A percentile compares a stretch with the other conserved stretches of the same genome.
Evolutionary conservation across 805 yeast genomes (phyloP).

Genomic region (Yarrowia keelungensis): DNA sequence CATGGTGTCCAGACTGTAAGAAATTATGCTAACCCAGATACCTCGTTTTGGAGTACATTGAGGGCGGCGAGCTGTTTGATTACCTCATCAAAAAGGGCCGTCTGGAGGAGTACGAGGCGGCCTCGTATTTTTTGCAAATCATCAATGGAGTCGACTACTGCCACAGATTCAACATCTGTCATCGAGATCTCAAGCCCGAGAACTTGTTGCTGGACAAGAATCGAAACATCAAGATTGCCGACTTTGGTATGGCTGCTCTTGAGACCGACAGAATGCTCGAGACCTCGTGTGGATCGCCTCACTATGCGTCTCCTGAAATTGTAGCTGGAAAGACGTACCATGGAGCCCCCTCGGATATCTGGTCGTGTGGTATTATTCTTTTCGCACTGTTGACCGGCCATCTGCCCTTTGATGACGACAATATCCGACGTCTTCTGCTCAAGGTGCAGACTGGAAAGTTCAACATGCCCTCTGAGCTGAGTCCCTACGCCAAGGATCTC

Average conservation of each 20-base stretch:
- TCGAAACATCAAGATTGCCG: slow-evolving; percentile 93
- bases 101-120: slow-evolving; percentile 87
- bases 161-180: slow-evolving; percentile 86
- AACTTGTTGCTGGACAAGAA: slow-evolving; percentile 79
- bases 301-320: slow-evolving; percentile 97
- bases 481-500: slow-evolving; percentile 85
- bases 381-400: slow-evolving; percentile 95
- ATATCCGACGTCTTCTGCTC: slow-evolving; percentile 80
- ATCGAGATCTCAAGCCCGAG: slow-evolving; percentile 86
- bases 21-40: slow-evolving; percentile 51
- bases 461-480: slow-evolving; percentile 79
- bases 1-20: too few species aligned
- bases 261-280: slow-evolving; percentile 85
- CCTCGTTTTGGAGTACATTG: slow-evolving; percentile 91
- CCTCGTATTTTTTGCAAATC: slow-evolving; percentile 86
- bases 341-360: slow-evolving; percentile 95
- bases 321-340: slow-evolving; percentile 95
- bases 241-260: slow-evolving; percentile 98
- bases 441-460: slow-evolving; percentile 92
- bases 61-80: slow-evolving; percentile 96
- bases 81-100: slow-evolving; percentile 87
- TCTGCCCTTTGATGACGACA: slow-evolving; percentile 95
- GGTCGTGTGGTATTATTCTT: slow-evolving; percentile 97
- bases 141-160: slow-evolving; percentile 83
- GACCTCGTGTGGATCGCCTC: slow-evolving; percentile 98